Percentiles rank a stretch among this genome's conserved stretches.
phyloP scores from a whole-genome alignment of 2,329 filamentous ascomycete species.

The Leptographium wingfieldii region DNA sequence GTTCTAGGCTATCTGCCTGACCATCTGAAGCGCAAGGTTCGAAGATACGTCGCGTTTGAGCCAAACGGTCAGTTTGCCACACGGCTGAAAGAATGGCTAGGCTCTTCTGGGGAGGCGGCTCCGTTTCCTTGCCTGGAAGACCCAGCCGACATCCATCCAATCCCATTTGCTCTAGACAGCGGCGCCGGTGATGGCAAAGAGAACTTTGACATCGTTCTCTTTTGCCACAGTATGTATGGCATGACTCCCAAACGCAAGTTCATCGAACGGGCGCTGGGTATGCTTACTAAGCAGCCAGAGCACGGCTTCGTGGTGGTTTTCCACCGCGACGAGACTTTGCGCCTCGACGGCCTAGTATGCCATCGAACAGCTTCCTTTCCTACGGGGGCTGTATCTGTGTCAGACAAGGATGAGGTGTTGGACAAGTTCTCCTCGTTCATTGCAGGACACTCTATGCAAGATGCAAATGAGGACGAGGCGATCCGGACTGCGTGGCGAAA shows the following conservation, averaged over 20 bases:
- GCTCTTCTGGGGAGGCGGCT: constrained; percentile 2
- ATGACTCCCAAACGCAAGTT: constrained; percentile 34
- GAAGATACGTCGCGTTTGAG: constrained; percentile 41
- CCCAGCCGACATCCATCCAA: not conserved
- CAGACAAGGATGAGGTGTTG: constrained; percentile 30
- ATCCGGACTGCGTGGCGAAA: constrained; percentile 32
- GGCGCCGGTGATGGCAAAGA: constrained; percentile 2
- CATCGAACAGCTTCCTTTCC: constrained; percentile 34
- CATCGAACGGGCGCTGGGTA: constrained; percentile 32
- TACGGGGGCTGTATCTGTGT: constrained; percentile 28
- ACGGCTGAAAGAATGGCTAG: constrained; percentile 29
- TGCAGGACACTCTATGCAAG: not conserved
- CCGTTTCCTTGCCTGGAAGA: constrained; percentile 23
- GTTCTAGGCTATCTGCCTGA: constrained; percentile 36
- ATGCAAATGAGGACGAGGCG: constrained; percentile 14
- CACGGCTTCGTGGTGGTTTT: constrained; percentile 34
- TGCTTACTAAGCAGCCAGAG: constrained; percentile 30
- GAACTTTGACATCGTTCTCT: constrained; percentile 42
- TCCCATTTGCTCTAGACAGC: constrained; percentile 22
- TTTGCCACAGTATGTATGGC: constrained; percentile 54
- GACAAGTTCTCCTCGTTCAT: not conserved
- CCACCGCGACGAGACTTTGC: constrained; percentile 34
- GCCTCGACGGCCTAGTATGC: constrained; percentile 34
- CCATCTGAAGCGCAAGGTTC: constrained; percentile 28
- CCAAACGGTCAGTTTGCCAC: constrained; percentile 33